These are phyloP conservation scores for Allium sativum DNA, from an alignment of 106 monocot species.

Conservation along the genomic window DNA sequence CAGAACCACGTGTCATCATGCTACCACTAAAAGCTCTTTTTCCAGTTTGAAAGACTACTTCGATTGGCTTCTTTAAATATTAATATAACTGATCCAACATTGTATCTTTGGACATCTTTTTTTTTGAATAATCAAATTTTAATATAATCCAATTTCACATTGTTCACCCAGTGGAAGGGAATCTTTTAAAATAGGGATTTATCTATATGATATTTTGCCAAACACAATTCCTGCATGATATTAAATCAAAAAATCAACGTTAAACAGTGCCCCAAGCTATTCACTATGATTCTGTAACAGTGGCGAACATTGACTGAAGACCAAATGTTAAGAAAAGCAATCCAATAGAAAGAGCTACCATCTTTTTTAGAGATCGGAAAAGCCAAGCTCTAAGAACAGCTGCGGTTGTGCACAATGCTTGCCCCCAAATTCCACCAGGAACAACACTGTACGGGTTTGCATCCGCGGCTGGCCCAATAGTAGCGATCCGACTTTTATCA, in stretches of 20 bases:
- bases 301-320: conserved; percentile 54
- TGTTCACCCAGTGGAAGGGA: background rate
- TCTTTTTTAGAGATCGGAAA: conserved; percentile 94
- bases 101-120: too few species aligned
- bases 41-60: too few species aligned
- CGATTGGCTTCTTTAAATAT: too few species aligned
- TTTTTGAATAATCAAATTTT: background rate
- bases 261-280: background rate
- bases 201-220: background rate
- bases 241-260: background rate
- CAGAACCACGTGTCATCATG: too few species aligned
- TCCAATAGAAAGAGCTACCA: conserved; percentile 81
- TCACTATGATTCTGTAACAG: background rate
- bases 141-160: background rate
- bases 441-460: conserved; percentile 81
- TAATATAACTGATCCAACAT: too few species aligned
- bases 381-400: conserved; percentile 92
- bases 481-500: conserved; percentile 99
- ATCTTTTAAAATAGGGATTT: background rate
- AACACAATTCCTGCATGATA: background rate
- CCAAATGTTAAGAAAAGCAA: conserved; percentile 85
- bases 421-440: conserved; percentile 82
- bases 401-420: conserved; percentile 83
- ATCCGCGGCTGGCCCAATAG: conserved; percentile 83
- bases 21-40: too few species aligned